phyloP scores from a whole-genome alignment of 352 stramenopile species.

The Pythium folliculosum region DNA sequence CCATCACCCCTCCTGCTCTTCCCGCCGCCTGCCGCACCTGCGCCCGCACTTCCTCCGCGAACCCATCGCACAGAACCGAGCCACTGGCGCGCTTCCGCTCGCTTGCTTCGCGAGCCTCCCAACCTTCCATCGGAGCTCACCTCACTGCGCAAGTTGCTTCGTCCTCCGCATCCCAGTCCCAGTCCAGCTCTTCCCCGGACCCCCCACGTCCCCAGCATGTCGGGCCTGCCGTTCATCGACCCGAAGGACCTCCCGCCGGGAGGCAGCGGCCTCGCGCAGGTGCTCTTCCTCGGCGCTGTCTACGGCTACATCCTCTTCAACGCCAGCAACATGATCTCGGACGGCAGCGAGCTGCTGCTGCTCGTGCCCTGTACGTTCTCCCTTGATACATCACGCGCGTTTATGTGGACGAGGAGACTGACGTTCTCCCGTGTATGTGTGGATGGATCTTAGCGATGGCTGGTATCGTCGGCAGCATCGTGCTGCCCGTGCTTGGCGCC shows the following conservation, averaged over 20 bases:
- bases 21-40: slow-evolving; percentile 6
- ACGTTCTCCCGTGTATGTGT: neutral
- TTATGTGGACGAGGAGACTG: neutral
- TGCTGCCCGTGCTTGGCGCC: slow-evolving; percentile 96
- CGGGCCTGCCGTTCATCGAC: slow-evolving; percentile 79
- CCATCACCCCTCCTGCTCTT: slow-evolving; percentile 18
- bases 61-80: slow-evolving; percentile 32
- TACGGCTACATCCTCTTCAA: slow-evolving; percentile 98
- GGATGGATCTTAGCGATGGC: slow-evolving; percentile 59
- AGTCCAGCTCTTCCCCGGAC: neutral
- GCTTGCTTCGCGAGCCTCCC: neutral
- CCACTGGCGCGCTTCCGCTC: slow-evolving; percentile 1
- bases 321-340: slow-evolving; percentile 96
- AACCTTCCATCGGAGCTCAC: neutral
- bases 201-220: slow-evolving; percentile 16
- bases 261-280: slow-evolving; percentile 82
- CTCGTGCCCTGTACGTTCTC: slow-evolving; percentile 84
- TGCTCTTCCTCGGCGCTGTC: slow-evolving; percentile 94
- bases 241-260: slow-evolving; percentile 78
- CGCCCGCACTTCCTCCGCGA: slow-evolving; percentile 17
- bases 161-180: neutral
- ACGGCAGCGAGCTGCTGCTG: slow-evolving; percentile 97
- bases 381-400: neutral
- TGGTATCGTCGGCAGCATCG: slow-evolving; percentile 95
- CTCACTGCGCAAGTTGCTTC: slow-evolving; percentile 26